phyloP scores from a whole-genome alignment of 495 filamentous ascomycete species.

The Tuber microsphaerosporum region DNA sequence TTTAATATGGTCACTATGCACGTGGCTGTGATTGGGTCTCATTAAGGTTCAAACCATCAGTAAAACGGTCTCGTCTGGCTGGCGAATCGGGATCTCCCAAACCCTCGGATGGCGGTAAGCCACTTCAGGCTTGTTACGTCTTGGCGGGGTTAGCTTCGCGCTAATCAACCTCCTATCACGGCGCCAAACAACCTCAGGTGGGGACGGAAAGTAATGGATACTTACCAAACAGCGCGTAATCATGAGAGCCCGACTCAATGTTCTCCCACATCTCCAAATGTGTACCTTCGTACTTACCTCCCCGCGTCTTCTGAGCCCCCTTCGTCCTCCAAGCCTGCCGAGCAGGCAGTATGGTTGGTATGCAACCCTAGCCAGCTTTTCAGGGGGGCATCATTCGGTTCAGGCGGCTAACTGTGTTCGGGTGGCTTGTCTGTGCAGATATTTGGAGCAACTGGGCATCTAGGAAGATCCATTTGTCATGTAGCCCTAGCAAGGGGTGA shows the following conservation, averaged over 20 bases:
- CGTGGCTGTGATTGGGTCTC: background rate
- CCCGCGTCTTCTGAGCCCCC: constrained; percentile 76
- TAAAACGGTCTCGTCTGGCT: too few species aligned
- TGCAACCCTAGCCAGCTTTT: constrained; percentile 21
- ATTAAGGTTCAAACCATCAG: background rate
- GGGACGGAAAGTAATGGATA: constrained; percentile 7
- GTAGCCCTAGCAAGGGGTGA: constrained; percentile 73
- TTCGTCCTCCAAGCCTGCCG: constrained; percentile 60
- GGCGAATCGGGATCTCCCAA: too few species aligned
- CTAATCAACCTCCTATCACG: background rate
- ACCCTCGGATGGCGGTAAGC: too few species aligned
- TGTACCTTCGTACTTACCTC: constrained; percentile 43
- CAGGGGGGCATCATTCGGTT: background rate
- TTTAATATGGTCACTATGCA: background rate
- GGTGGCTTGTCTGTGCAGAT: constrained; percentile 45
- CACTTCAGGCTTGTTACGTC: constrained; percentile 14
- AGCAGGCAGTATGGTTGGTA: constrained; percentile 78
- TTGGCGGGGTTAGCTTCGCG: constrained; percentile 5
- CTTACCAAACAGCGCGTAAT: constrained; percentile 2
- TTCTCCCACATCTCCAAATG: constrained; percentile 6
- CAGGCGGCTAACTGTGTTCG: background rate
- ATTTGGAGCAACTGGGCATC: constrained; percentile 92
- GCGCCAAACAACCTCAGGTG: background rate
- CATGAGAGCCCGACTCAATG: constrained; percentile 1
- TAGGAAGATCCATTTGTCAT: constrained; percentile 83